Conservation (phyloP, 768 basidiomycete genomes). For the Psilocybe subaeruginosa region DNA sequence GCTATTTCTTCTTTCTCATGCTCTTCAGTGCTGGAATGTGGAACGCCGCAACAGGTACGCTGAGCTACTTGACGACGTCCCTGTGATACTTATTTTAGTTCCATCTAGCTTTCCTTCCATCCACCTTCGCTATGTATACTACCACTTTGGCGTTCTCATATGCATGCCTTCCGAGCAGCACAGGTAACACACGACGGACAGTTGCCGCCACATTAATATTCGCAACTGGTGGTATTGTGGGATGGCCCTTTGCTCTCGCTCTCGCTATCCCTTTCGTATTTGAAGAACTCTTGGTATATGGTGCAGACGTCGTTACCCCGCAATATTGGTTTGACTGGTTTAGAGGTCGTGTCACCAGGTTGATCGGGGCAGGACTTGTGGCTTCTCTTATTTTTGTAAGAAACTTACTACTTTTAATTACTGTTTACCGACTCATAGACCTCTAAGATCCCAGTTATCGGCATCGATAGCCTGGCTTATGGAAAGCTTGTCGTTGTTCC, state of each 20-base stretch:
- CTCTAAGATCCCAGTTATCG: conserved; percentile 77
- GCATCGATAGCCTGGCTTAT: conserved; percentile 86
- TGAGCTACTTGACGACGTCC: conserved; percentile 6
- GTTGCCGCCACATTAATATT: conserved; percentile 69
- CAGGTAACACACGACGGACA: conserved; percentile 56
- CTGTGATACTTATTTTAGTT: conserved; percentile 12
- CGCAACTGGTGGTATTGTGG: conserved; percentile 84
- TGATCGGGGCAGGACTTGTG: conserved; percentile 53
- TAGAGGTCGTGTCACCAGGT: conserved; percentile 57
- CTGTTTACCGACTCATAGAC: not conserved
- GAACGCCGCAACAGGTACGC: conserved; percentile 81
- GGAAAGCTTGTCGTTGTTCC: conserved; percentile 79
- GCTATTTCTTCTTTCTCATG: conserved; percentile 91
- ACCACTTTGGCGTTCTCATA: conserved; percentile 79
- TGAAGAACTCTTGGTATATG: conserved; percentile 85
- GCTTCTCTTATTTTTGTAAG: conserved; percentile 70
- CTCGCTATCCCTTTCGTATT: conserved; percentile 87
- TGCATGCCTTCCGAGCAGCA: conserved; percentile 60
- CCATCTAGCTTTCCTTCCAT: conserved; percentile 84
- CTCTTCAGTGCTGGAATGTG: conserved; percentile 93
- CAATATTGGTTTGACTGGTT: conserved; percentile 56
- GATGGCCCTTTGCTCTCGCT: conserved; percentile 92
- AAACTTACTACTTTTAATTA: conserved; percentile 7
- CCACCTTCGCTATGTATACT: conserved; percentile 94
- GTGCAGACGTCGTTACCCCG: conserved; percentile 63